Conservation (phyloP, 2,329 filamentous ascomycete genomes). For the Cytospora paraplurivora region DNA sequence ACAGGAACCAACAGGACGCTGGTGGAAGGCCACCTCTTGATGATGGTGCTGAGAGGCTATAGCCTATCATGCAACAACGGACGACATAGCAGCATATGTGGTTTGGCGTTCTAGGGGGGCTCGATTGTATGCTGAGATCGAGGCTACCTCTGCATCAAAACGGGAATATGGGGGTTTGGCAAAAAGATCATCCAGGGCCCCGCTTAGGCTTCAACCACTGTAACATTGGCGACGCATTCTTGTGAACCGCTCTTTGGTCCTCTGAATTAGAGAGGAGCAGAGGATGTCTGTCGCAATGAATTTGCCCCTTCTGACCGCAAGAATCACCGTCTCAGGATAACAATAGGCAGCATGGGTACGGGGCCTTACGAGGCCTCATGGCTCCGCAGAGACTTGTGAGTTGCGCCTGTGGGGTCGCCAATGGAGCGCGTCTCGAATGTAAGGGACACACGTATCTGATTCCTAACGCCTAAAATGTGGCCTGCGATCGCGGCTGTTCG, state of each 20-base stretch:
- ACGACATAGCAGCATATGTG: slow-evolving; percentile 7
- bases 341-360: not conserved
- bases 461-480: not conserved
- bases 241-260: not conserved
- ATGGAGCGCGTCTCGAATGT: slow-evolving; percentile 1
- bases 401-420: not conserved
- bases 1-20: not conserved
- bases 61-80: not conserved
- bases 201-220: slow-evolving; percentile 1
- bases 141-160: not conserved
- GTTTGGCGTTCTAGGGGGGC: slow-evolving; percentile 2
- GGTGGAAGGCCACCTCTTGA: not conserved
- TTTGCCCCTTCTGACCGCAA: slow-evolving; percentile 9
- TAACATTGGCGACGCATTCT: not conserved
- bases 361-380: slow-evolving; percentile 1
- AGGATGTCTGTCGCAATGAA: not conserved
- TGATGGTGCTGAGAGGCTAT: not conserved
- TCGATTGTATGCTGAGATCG: not conserved
- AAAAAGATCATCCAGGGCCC: slow-evolving; percentile 2
- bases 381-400: not conserved
- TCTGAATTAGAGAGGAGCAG: not conserved
- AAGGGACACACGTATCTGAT: slow-evolving; percentile 1
- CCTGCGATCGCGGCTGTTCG: not conserved
- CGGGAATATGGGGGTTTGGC: not conserved
- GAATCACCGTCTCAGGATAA: slow-evolving; percentile 18